phyloP scores from a whole-genome alignment of 805 yeast genomes.

The Sugiyamaella floridensis region DNA sequence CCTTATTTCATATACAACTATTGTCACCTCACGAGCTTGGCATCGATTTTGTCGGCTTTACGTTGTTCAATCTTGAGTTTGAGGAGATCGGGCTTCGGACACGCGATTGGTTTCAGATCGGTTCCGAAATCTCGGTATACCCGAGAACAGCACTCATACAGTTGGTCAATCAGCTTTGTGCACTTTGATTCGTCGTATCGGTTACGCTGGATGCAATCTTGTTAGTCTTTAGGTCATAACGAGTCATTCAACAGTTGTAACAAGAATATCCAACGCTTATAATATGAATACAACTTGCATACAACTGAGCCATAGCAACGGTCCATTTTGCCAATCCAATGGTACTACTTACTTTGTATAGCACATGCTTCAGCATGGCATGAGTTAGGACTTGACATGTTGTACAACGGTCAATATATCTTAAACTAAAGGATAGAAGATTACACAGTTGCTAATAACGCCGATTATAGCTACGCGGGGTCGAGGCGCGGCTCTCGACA shows the following conservation, averaged over 20 bases:
- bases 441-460: no score
- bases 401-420: no score
- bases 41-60: conserved; percentile 33
- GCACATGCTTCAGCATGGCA: conserved; percentile 79
- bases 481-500: no score
- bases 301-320: no score
- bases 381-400: not conserved
- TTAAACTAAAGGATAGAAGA: no score
- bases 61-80: conserved; percentile 62
- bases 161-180: conserved; percentile 54
- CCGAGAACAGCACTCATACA: conserved; percentile 67
- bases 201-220: conserved; percentile 56
- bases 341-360: conserved; percentile 56
- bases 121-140: conserved; percentile 58
- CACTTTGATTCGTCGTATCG: conserved; percentile 72
- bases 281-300: no score
- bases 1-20: no score
- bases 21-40: not conserved
- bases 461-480: no score
- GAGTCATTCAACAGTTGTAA: no score
- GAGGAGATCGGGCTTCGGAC: conserved; percentile 65
- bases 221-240: conserved; percentile 2
- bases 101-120: conserved; percentile 60
- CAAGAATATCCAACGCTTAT: no score
- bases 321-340: not conserved